Percentiles rank a stretch among this genome's conserved stretches.
Evolutionary conservation across 192 early-diverging fungal genomes (phyloP).

Genomic region (Entomortierella beljakovae): DNA sequence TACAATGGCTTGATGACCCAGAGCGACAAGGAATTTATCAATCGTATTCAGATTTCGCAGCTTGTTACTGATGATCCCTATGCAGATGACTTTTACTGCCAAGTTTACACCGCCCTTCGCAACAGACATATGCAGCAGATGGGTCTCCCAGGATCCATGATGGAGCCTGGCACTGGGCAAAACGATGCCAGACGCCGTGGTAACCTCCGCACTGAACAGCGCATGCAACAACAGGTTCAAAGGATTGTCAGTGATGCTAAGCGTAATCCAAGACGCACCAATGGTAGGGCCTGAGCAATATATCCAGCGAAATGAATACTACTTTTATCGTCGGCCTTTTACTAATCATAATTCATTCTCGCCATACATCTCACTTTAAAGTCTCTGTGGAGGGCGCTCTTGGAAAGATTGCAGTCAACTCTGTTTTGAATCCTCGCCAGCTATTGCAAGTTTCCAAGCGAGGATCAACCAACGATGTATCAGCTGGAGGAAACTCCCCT

Average conservation of each 20-base stretch:
- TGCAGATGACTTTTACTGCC: slow-evolving; percentile 96
- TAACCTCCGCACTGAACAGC: slow-evolving; percentile 55
- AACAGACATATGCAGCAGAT: slow-evolving; percentile 58
- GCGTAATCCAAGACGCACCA: slow-evolving; percentile 85
- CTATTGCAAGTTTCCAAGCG: slow-evolving; percentile 76
- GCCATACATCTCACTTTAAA: slow-evolving; percentile 19
- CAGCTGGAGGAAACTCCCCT: slow-evolving; percentile 31
- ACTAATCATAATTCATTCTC: not conserved
- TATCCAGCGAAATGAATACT: not conserved
- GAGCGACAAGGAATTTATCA: slow-evolving; percentile 94
- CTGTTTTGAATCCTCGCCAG: slow-evolving; percentile 91
- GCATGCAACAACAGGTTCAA: slow-evolving; percentile 97
- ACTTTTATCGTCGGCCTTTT: too few species aligned
- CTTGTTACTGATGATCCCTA: slow-evolving; percentile 94
- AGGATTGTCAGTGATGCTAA: slow-evolving; percentile 95
- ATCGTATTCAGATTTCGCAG: slow-evolving; percentile 94
- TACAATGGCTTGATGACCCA: slow-evolving; percentile 94
- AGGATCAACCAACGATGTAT: slow-evolving; percentile 31
- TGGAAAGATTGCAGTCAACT: slow-evolving; percentile 92
- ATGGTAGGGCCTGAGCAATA: slow-evolving; percentile 57
- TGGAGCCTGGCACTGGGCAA: slow-evolving; percentile 16
- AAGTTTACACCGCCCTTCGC: slow-evolving; percentile 85
- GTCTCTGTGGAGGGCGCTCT: slow-evolving; percentile 94
- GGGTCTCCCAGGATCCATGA: slow-evolving; percentile 49
- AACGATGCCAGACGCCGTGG: slow-evolving; percentile 41